These are phyloP conservation scores for Pestalotiopsis sp. DNA, from an alignment of 2,329 filamentous ascomycete species.

Conservation along the genomic window DNA sequence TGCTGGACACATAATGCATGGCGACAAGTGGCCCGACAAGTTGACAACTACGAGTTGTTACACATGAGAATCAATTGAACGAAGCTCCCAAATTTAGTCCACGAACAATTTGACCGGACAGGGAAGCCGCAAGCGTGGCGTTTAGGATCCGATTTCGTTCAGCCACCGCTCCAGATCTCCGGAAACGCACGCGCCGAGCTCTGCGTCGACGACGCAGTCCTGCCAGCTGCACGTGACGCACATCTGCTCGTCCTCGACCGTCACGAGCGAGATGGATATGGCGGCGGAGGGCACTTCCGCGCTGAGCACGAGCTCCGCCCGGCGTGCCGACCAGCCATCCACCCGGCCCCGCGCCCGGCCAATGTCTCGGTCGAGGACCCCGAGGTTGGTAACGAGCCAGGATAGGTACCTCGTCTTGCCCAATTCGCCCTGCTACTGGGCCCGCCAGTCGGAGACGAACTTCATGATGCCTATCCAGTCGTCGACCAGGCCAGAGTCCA, in stretches of 20 bases:
- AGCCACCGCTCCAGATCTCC: slow-evolving; percentile 23
- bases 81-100: too few relatives aligned
- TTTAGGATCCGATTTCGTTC: neutral
- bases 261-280: slow-evolving; percentile 15
- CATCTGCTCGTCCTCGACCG: slow-evolving; percentile 18
- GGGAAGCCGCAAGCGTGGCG: neutral
- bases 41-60: too few relatives aligned
- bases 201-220: slow-evolving; percentile 22
- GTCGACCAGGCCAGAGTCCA: slow-evolving; percentile 29
- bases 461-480: slow-evolving; percentile 34
- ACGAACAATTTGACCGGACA: too few relatives aligned
- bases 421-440: slow-evolving; percentile 27
- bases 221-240: slow-evolving; percentile 24
- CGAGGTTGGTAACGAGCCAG: slow-evolving; percentile 38
- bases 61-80: too few relatives aligned
- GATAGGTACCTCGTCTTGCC: slow-evolving; percentile 30
- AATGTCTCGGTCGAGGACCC: slow-evolving; percentile 29
- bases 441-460: slow-evolving; percentile 35
- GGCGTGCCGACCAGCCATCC: slow-evolving; percentile 18
- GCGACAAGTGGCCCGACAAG: too few relatives aligned
- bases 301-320: slow-evolving; percentile 21
- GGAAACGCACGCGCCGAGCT: slow-evolving; percentile 20
- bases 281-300: slow-evolving; percentile 16
- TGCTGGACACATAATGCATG: too few relatives aligned
- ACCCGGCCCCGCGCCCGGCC: neutral